Percentiles rank a stretch among this genome's conserved stretches.
Conservation (phyloP, 2,329 filamentous ascomycete genomes). For the Hyphodiscus sp. region DNA sequence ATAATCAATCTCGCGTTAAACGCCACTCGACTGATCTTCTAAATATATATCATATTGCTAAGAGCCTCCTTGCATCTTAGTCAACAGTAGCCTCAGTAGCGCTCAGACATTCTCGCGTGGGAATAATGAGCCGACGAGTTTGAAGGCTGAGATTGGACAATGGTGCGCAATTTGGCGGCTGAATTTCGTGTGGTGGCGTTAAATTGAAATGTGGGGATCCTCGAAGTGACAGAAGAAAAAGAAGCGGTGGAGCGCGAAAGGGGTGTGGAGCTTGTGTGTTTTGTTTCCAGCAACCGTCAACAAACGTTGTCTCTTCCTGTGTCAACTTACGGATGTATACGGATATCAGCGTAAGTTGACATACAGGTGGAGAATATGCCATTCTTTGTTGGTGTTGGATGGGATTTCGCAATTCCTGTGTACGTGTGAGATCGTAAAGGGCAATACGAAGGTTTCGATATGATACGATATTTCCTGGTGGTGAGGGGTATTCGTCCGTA, state of each 20-base stretch:
- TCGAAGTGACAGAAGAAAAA: neutral
- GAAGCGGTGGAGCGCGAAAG: neutral
- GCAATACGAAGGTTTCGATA: neutral
- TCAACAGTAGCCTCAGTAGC: neutral
- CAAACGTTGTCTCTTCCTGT: too few relatives aligned
- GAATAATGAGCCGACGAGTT: too few relatives aligned
- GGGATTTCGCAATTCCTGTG: neutral
- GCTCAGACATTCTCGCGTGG: neutral
- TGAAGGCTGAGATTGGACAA: neutral
- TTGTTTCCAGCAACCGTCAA: neutral
- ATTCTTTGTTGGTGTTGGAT: neutral
- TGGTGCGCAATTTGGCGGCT: neutral
- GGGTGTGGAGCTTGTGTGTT: neutral
- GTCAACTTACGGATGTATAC: too few relatives aligned
- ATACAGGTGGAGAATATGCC: neutral
- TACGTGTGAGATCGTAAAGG: neutral
- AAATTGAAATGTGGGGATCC: neutral
- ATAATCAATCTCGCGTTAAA: neutral
- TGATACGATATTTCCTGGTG: neutral
- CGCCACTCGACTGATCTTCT: neutral
- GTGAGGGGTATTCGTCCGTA: neutral
- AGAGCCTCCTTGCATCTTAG: neutral
- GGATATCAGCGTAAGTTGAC: too few relatives aligned
- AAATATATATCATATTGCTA: neutral
- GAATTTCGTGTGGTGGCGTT: neutral